Percentiles rank a stretch among this genome's conserved stretches.
phyloP scores from a whole-genome alignment of 2,329 filamentous ascomycete species.

The Leptographium flavum region DNA sequence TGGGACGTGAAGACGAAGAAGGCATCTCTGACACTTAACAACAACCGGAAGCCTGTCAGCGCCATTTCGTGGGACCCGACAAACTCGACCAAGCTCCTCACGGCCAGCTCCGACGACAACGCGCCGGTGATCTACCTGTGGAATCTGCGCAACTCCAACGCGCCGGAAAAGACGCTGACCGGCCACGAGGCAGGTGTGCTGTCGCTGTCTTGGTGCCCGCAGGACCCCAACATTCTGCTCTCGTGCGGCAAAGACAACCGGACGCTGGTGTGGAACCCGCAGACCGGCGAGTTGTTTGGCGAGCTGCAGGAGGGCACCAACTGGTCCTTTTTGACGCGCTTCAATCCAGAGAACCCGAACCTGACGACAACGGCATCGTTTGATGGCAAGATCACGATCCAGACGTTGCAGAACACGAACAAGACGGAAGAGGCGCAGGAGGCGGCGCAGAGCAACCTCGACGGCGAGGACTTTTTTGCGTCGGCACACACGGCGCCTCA shows the following conservation, averaged over 20 bases:
- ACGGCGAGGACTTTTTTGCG: constrained; percentile 93
- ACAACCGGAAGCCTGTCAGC: constrained; percentile 86
- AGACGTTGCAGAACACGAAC: constrained; percentile 90
- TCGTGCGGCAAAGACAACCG: constrained; percentile 96
- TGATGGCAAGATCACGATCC: constrained; percentile 87
- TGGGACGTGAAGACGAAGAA: constrained; percentile 99
- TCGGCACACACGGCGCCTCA: constrained; percentile 87
- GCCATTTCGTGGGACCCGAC: constrained; percentile 96
- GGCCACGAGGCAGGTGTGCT: constrained; percentile 92
- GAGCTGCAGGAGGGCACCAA: constrained; percentile 98
- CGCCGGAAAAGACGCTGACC: constrained; percentile 73
- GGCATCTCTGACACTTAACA: constrained; percentile 89
- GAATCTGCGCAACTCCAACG: constrained; percentile 93
- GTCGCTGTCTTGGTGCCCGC: constrained; percentile 87
- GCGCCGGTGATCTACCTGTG: constrained; percentile 81
- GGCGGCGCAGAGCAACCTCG: constrained; percentile 52
- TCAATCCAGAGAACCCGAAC: constrained; percentile 85
- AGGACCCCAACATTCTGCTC: constrained; percentile 77
- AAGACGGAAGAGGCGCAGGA: constrained; percentile 47
- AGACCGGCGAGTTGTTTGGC: constrained; percentile 73
- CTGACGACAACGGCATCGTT: constrained; percentile 92
- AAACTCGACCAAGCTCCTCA: constrained; percentile 85
- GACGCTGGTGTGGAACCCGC: constrained; percentile 91
- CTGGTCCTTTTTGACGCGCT: constrained; percentile 93
- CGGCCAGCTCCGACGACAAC: constrained; percentile 78